Conservation (phyloP, 2,329 filamentous ascomycete species). For the Sphaceloma murrayae region DNA sequence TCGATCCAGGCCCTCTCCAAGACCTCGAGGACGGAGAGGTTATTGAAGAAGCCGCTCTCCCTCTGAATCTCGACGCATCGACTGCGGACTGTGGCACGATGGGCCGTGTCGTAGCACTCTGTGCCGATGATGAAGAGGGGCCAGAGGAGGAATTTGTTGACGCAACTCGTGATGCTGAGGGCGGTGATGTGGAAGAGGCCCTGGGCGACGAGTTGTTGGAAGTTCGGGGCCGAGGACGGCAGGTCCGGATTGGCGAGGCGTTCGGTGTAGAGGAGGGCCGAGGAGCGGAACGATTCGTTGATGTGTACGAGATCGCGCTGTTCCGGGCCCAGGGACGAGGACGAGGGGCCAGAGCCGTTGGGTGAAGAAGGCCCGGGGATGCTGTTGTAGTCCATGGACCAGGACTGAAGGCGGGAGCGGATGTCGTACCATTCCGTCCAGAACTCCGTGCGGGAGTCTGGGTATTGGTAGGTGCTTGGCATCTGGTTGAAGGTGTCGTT, state of each 20-base stretch:
- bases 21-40: constrained; percentile 73
- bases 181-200: constrained; percentile 75
- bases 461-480: constrained; percentile 31
- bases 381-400: constrained; percentile 53
- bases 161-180: constrained; percentile 59
- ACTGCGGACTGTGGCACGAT: constrained; percentile 67
- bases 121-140: constrained; percentile 83
- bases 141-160: constrained; percentile 88
- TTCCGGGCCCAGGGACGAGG: constrained; percentile 30
- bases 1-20: constrained; percentile 71
- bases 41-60: constrained; percentile 88
- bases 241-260: constrained; percentile 69
- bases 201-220: constrained; percentile 73
- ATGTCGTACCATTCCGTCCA: constrained; percentile 82
- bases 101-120: constrained; percentile 72
- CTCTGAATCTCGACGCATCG: constrained; percentile 80
- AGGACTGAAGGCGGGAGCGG: constrained; percentile 64
- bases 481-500: constrained; percentile 21
- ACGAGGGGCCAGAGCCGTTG: constrained; percentile 19
- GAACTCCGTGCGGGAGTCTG: constrained; percentile 53
- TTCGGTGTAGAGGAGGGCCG: constrained; percentile 81
- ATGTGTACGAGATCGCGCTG: constrained; percentile 72
- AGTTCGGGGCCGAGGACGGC: constrained; percentile 63
- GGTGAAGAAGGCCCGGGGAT: constrained; percentile 25
- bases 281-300: constrained; percentile 82